Percentiles rank a stretch among this genome's conserved stretches.
Evolutionary conservation across 768 basidiomycete genomes (phyloP).

Genomic region (Leccinellum albellum): DNA sequence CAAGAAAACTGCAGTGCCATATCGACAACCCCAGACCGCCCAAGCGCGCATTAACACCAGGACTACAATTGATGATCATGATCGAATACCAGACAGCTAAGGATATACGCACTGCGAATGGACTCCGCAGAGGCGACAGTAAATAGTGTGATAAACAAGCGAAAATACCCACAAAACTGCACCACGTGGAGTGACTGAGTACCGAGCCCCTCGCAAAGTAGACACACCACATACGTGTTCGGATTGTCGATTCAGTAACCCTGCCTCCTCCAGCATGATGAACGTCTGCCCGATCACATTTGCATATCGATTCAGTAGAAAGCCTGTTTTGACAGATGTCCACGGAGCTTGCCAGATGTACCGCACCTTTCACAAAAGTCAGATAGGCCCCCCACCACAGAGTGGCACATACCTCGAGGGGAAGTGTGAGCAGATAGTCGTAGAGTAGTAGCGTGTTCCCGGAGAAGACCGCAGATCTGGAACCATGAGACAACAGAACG

Average conservation of each 20-base stretch:
- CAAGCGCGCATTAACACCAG: conserved; percentile 19
- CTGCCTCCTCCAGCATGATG: conserved; percentile 3
- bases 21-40: conserved; percentile 17
- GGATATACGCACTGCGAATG: neutral
- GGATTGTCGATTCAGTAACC: neutral
- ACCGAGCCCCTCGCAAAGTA: neutral
- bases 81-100: neutral
- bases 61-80: conserved; percentile 6
- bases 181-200: neutral
- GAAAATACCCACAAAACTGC: conserved; percentile 7
- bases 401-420: too few species aligned
- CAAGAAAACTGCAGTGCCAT: conserved; percentile 1
- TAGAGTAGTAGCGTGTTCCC: conserved; percentile 3
- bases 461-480: neutral
- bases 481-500: neutral
- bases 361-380: too few species aligned
- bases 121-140: conserved; percentile 10
- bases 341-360: too few species aligned
- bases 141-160: conserved; percentile 7
- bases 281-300: conserved; percentile 13
- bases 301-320: conserved; percentile 17
- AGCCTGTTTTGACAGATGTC: conserved; percentile 7
- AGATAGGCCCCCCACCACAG: too few species aligned
- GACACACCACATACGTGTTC: neutral
- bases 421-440: conserved; percentile 11